These are phyloP conservation scores for Nannochloris sp. DNA, from an alignment of 139 green algal genomes.

Conservation along the genomic window DNA sequence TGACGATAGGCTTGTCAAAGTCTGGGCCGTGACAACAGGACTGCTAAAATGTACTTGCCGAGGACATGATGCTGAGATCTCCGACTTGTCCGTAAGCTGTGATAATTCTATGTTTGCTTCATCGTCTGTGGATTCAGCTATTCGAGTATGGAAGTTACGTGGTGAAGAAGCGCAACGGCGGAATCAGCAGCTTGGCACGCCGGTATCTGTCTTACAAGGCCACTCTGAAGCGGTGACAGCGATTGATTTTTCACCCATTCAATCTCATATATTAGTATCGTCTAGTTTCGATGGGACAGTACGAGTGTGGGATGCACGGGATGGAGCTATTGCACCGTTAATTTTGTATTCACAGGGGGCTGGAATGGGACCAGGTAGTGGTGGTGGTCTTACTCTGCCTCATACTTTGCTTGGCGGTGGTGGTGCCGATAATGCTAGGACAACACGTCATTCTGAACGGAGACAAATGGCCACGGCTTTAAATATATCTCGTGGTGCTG, in stretches of 20 bases:
- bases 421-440: too few species aligned
- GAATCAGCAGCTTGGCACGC: conserved; percentile 34
- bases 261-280: conserved; percentile 54
- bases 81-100: conserved; percentile 50
- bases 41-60: conserved; percentile 50
- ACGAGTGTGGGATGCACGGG: conserved; percentile 55
- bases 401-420: too few species aligned
- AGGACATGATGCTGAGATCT: conserved; percentile 57
- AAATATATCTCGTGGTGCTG: too few species aligned
- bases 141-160: conserved; percentile 55
- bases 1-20: conserved; percentile 78
- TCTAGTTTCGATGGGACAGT: conserved; percentile 61
- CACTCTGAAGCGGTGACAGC: conserved; percentile 46
- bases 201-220: conserved; percentile 50
- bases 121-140: conserved; percentile 38
- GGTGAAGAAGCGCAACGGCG: not conserved
- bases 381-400: too few species aligned
- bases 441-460: not conserved
- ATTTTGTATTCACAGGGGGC: conserved; percentile 23
- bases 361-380: not conserved
- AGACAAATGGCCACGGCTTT: too few species aligned
- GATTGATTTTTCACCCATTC: conserved; percentile 55
- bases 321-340: conserved; percentile 17
- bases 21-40: conserved; percentile 57
- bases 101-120: conserved; percentile 52